phyloP scores from a whole-genome alignment of 257 asterid species.

The Echium plantagineum region DNA sequence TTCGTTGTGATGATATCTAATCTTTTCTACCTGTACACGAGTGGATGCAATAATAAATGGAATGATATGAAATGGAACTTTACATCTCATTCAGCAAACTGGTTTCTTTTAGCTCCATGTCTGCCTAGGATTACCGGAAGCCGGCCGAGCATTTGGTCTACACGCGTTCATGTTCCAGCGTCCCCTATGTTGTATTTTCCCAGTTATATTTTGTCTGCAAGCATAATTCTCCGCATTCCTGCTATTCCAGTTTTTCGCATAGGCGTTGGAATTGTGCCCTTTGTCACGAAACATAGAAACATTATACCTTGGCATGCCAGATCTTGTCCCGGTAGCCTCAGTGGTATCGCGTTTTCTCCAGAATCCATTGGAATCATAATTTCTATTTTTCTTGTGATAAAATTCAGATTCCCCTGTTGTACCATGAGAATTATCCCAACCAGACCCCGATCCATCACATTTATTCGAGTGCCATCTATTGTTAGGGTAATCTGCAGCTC shows the following conservation, averaged over 20 bases:
- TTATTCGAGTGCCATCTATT: conserved; percentile 15
- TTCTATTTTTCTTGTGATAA: conserved; percentile 2
- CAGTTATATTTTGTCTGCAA: conserved; percentile 3
- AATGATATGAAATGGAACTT: background rate
- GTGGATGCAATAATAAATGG: background rate
- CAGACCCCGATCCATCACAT: conserved; percentile 19
- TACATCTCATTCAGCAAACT: conserved; percentile 4
- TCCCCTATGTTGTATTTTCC: conserved; percentile 6
- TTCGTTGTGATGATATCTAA: too few relatives aligned
- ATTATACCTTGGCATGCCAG: conserved; percentile 10
- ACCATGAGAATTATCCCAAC: conserved; percentile 21
- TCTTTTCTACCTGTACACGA: too few relatives aligned
- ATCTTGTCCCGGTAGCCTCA: conserved; percentile 5
- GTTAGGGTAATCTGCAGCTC: conserved; percentile 17
- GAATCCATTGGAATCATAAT: conserved; percentile 8
- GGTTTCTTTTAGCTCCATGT: conserved; percentile 22
- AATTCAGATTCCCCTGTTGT: conserved; percentile 13
- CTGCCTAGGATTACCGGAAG: conserved; percentile 10
- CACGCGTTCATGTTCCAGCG: conserved; percentile 19
- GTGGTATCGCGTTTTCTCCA: conserved; percentile 16
- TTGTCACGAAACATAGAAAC: conserved; percentile 10
- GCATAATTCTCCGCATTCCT: conserved; percentile 9
- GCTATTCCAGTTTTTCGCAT: conserved; percentile 15
- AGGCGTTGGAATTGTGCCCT: background rate
- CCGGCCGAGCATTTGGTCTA: conserved; percentile 15